A percentile compares a stretch with the other conserved stretches of the same genome.
Conservation (phyloP, 768 basidiomycete species). For the Cyathus striatus region DNA sequence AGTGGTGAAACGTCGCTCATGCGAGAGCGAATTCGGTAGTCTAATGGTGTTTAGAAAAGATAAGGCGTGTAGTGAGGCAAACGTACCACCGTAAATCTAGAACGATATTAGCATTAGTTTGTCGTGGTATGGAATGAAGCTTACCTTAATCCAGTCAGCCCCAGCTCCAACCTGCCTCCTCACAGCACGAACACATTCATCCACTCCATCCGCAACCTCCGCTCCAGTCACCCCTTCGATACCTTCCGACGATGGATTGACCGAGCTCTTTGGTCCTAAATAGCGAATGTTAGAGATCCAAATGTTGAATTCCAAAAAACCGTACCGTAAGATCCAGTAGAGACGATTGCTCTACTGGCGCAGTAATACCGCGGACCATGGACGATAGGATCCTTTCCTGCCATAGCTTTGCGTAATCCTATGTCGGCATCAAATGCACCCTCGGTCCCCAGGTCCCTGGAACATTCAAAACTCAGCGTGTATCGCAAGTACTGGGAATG, state of each 20-base stretch:
- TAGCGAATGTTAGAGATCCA: slow-evolving; percentile 3
- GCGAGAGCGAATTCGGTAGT: slow-evolving; percentile 49
- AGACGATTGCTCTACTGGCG: slow-evolving; percentile 52
- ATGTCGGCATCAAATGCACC: slow-evolving; percentile 61
- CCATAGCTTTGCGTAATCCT: slow-evolving; percentile 48
- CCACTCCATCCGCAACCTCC: slow-evolving; percentile 52
- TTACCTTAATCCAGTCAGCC: slow-evolving; percentile 65
- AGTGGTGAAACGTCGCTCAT: slow-evolving; percentile 33
- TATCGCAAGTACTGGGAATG: background rate
- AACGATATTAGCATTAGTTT: background rate
- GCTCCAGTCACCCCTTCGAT: slow-evolving; percentile 55
- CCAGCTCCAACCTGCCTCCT: slow-evolving; percentile 59
- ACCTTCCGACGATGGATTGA: slow-evolving; percentile 42
- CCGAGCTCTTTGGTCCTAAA: slow-evolving; percentile 47
- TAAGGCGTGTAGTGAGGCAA: slow-evolving; percentile 4
- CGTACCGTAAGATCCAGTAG: slow-evolving; percentile 57
- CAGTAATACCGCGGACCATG: slow-evolving; percentile 63
- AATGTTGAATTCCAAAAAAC: background rate
- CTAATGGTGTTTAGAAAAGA: slow-evolving; percentile 20
- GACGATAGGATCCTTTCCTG: slow-evolving; percentile 33
- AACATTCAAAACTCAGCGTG: background rate
- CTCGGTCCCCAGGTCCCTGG: slow-evolving; percentile 62
- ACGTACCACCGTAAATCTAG: slow-evolving; percentile 49
- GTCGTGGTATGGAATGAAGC: slow-evolving; percentile 4
- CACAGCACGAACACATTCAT: slow-evolving; percentile 49